Evolutionary conservation across 1,284 basidiomycete species (phyloP).

Genomic region (Sanghuangporus baumii): DNA sequence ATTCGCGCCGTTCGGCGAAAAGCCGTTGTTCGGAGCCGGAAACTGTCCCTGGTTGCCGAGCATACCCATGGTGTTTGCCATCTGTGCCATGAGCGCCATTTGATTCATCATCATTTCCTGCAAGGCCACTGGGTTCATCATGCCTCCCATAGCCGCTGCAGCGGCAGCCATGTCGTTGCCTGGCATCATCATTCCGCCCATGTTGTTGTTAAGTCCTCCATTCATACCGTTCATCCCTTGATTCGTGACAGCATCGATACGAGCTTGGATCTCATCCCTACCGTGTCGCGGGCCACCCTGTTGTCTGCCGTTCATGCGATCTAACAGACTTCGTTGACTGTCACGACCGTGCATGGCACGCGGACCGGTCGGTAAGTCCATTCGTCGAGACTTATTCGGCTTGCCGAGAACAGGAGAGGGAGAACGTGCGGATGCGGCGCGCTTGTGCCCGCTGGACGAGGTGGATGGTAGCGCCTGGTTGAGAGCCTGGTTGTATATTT

Average conservation of each 20-base stretch:
- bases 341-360: conserved; percentile 59
- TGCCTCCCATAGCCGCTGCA: conserved; percentile 22
- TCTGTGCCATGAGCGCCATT: conserved; percentile 81
- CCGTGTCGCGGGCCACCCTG: conserved; percentile 32
- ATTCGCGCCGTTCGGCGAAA: conserved; percentile 36
- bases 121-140: conserved; percentile 63
- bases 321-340: conserved; percentile 56
- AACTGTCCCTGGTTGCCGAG: conserved; percentile 53
- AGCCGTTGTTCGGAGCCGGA: conserved; percentile 43
- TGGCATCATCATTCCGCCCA: conserved; percentile 42
- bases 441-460: conserved; percentile 51
- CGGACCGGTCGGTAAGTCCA: conserved; percentile 61
- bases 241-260: conserved; percentile 70
- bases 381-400: conserved; percentile 31
- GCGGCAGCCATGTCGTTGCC: conserved; percentile 43
- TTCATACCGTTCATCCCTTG: conserved; percentile 39
- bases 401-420: conserved; percentile 56
- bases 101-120: conserved; percentile 85
- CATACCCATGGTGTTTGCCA: conserved; percentile 71
- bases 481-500: conserved; percentile 36
- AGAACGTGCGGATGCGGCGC: conserved; percentile 30
- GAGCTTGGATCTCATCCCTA: conserved; percentile 68
- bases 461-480: conserved; percentile 64
- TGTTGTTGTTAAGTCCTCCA: conserved; percentile 29
- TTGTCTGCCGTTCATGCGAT: conserved; percentile 55